Evolutionary conservation across 2,329 filamentous ascomycete genomes (phyloP), one percentile per base, ranked within the genome.

Genomic region (Trichoderma sp.): DNA sequence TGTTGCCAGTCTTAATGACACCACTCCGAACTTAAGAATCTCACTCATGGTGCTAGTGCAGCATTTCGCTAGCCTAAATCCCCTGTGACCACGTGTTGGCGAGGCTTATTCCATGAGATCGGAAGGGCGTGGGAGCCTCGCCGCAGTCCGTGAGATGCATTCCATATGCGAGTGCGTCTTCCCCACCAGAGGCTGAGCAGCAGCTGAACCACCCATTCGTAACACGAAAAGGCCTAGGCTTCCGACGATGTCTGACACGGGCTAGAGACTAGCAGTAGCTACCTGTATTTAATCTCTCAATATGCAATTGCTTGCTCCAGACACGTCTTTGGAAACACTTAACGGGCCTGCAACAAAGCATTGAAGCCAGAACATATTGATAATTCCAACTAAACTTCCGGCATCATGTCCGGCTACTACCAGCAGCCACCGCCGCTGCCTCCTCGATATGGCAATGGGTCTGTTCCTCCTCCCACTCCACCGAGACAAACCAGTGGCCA

Each of bases 391-490:
- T 34, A 3, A 34, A 28, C 26, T 36, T 61, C 2, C 8, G 26
- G 34, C 23, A 65, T 4, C 32, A 72, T 72, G 70, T 72, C 70
- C 2, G 36, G 67, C 43, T 64, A 64, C 17, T 36, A 58, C 13
- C 64, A 68, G 28, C 64, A 68, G 28, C 70, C 70, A 47, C 65
- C 70, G 6, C 70, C 70, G 3, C 17, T 69, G n/a, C 70, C 70
- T 36, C 70, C 70, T 2, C 61, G 58, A 12, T 53, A 72, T 34
- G 20, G 28, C 30, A 65, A 65, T 23, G 59, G 59, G 26, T 53
- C 70, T 11, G n/a, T 58, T 6, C 59, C 58, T 34, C 57, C 43
- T 36, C 55, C 58, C 23, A 34, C 34, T 8, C 53, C 36, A 4
- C 53, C 58, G 17, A 20, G 58, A 8, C 61, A 65, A 23, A 32